Evolutionary conservation across 306 rosid genomes (phyloP), one percentile per base, ranked within the genome.

Genomic region (Glycine tomentella): DNA sequence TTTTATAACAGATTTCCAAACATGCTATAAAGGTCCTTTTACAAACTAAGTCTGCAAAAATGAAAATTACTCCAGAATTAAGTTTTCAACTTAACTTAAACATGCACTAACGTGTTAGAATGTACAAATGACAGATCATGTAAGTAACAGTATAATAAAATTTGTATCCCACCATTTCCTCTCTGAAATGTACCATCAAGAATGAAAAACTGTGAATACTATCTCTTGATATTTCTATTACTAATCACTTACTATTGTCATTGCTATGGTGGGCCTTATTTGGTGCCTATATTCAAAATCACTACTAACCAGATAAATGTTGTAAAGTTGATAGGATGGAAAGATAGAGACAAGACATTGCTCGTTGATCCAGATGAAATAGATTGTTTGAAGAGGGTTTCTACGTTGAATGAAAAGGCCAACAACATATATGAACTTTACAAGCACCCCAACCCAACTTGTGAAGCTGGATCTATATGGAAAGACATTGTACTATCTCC

Each of bases 291-390:
- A 72, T 56, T 25, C 38, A 13, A 55, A 25, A 25, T 73, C 38
- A 55, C 38, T 52, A 61, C 71, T 86, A 57, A 91, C 62, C 38
- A 67, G n/a, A 64, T 76, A 25, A 25, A 25, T 25, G 31, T 25
- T 25, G 31, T 25, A 25, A 25, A 25, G 31, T 25, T 25, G 94
- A 95, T 91, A 89, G 96, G 96, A 76, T 93, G 97, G 98, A 93
- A 95, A 80, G 98, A 92, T 52, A 89, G 87, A 84, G 97, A 92
- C 94, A 95, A 80, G 88, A 91, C 94, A 72, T 44, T 95, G 78
- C 88, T 90, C 4, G 99, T 95, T 84, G 97, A 95, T 89, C 98
- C 94, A 58, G 98, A 95, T 8, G 97, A 92, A 86, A 91, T 92
- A 25, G 92, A 91, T 73, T 91, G 97, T 86, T 84, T 93, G 83